Evolutionary conservation across 2,329 filamentous ascomycete genomes (phyloP).

Genomic region (Penicillium occitanis): DNA sequence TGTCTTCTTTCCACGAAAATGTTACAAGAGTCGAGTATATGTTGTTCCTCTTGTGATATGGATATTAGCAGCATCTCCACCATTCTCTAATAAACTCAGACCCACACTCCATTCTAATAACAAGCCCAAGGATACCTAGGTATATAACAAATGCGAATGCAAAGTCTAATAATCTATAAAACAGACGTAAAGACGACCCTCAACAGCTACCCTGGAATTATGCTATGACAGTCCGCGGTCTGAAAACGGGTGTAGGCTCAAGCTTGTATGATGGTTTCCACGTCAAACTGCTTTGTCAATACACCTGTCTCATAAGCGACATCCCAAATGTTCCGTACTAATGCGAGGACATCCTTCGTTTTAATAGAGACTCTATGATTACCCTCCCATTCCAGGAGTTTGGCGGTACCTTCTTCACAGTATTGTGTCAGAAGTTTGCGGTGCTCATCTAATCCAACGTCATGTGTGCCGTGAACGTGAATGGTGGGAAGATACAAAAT

Average conservation of each 20-base stretch:
- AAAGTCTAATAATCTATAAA: not conserved
- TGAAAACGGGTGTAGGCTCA: not conserved
- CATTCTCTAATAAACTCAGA: not conserved
- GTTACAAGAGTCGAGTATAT: not conserved
- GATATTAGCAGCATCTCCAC: not conserved
- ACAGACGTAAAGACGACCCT: no score
- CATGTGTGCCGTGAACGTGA: conserved; percentile 66
- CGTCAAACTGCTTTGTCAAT: not conserved
- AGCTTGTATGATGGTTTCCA: not conserved
- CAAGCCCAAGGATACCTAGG: not conserved
- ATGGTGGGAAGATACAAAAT: conserved; percentile 60
- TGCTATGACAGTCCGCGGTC: not conserved
- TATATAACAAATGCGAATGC: not conserved
- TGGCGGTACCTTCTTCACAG: conserved; percentile 55
- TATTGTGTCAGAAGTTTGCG: conserved; percentile 58
- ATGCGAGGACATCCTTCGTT: conserved; percentile 59
- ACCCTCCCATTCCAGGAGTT: conserved; percentile 70
- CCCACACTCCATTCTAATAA: not conserved
- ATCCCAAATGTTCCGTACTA: conserved; percentile 55
- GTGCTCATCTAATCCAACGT: conserved; percentile 61
- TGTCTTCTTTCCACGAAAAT: not conserved
- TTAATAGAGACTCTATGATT: conserved; percentile 71
- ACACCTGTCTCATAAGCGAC: conserved; percentile 38
- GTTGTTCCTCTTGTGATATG: not conserved
- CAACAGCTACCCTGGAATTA: not conserved